Percentiles rank a stretch among this genome's conserved stretches.
Conservation (phyloP, 148 eudicot genomes). For the Vaccinium vitisidaea region DNA sequence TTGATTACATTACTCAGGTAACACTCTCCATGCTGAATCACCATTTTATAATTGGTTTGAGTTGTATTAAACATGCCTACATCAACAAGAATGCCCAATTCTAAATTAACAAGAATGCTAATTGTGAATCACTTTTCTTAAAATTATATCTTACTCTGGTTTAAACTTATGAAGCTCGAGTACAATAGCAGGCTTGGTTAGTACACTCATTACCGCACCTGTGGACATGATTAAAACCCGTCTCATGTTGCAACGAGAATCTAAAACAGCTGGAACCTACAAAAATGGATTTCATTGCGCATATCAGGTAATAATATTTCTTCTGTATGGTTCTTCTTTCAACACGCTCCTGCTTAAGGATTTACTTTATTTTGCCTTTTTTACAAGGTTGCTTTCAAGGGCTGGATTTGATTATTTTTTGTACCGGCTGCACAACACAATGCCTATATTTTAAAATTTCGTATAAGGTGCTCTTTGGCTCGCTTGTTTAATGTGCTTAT, state of each 20-base stretch:
- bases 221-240: conserved; percentile 94
- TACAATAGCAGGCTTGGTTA: conserved; percentile 66
- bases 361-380: not conserved
- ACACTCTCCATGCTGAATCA: not conserved
- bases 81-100: not conserved
- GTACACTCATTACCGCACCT: conserved; percentile 88
- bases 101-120: not conserved
- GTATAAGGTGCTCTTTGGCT: not conserved
- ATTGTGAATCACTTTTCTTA: not conserved
- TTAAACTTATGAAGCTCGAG: conserved; percentile 64
- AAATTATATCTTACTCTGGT: conserved; percentile 24
- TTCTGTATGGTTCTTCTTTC: conserved; percentile 8
- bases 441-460: not conserved
- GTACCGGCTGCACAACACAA: not conserved
- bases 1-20: not conserved
- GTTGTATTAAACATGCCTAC: not conserved
- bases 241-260: conserved; percentile 82
- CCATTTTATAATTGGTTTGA: not conserved
- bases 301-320: conserved; percentile 54
- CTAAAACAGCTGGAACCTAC: conserved; percentile 53
- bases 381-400: not conserved
- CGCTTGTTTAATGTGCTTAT: conserved; percentile 13
- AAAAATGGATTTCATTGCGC: conserved; percentile 85
- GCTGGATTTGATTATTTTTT: not conserved
- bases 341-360: not conserved